Evolutionary conservation across 1,284 basidiomycete genomes (phyloP), one percentile per base, ranked within the genome.

Genomic region (Moesziomyces sp.): DNA sequence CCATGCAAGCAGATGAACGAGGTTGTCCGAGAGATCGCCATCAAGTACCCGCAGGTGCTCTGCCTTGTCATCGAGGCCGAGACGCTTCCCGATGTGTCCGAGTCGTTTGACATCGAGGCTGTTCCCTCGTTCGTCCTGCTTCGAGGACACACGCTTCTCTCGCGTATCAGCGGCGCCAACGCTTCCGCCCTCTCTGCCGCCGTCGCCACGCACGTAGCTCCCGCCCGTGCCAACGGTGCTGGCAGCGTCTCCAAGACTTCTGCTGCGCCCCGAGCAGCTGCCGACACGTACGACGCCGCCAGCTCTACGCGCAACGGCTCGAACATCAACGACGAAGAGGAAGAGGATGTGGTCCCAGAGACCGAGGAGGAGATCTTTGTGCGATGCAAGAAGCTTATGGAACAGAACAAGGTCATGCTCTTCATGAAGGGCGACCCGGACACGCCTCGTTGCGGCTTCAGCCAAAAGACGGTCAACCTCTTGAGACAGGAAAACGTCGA

Each of bases 401-500:
- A 87, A 74, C 86, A 87, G 78, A 85, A 85, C 78, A 87, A 87
- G 70, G 88, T 97, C 50, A 89, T 99, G 58, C 85, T 99, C 60
- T 98, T 99, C 88, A 99, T 99, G 95, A 99, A 99, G 86, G 97
- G 96, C 23, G 91, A 90, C 71, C 93, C 93, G 0, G 89, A 91
- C 48, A 87, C 88, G 26, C 97, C 85, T 45, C 35, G 79, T 46
- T 86, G 96, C 77, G 97, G 91, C 10, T 92, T 92, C 85, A 90
- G 89, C 51, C 87, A 91, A 44, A 88, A 90, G 85, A 91, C 90
- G 14, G 90, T 91, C 52, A 88, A 86, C 14, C 84, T 92, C 28
- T 85, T 92, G 58, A 84, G 87, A 45, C 88, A 89, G 61, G 87
- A 91, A 74, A 86, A 86, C 10, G 87, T 91, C 52, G 87, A 88